A percentile compares a stretch with the other conserved stretches of the same genome.
These are phyloP conservation scores for Populus simonii DNA, from an alignment of 345 rosid genomes.

Conservation along the genomic window DNA sequence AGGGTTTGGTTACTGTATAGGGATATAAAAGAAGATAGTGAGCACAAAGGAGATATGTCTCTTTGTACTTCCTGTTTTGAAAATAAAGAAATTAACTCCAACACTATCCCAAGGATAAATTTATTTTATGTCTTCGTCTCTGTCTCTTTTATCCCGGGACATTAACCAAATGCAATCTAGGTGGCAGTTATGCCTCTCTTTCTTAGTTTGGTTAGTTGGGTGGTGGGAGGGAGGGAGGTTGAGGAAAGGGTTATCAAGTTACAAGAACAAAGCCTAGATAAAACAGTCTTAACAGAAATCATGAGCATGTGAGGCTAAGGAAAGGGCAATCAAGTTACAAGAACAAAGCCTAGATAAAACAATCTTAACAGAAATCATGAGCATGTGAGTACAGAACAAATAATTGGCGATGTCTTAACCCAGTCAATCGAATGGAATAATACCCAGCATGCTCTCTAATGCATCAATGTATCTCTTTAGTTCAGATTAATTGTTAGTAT, in stretches of 20 bases:
- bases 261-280: neutral
- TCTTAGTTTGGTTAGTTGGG: neutral
- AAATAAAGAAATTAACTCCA: too few species aligned
- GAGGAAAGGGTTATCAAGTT: neutral
- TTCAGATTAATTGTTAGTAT: neutral
- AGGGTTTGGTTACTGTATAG: too few species aligned
- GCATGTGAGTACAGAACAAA: neutral
- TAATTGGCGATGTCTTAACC: neutral
- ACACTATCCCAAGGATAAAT: too few species aligned
- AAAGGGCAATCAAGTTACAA: neutral
- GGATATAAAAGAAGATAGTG: too few species aligned
- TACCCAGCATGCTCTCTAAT: neutral
- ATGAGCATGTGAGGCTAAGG: neutral
- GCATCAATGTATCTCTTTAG: neutral
- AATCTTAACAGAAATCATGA: neutral
- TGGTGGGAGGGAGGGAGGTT: neutral
- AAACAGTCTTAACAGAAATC: neutral
- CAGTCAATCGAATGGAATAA: neutral
- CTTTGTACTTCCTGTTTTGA: too few species aligned
- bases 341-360: neutral
- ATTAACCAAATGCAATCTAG: too few species aligned
- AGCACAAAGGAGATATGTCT: too few species aligned
- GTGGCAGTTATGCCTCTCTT: neutral
- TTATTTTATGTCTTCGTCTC: too few species aligned
- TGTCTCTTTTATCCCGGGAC: too few species aligned